Evolutionary conservation across 768 basidiomycete species (phyloP).

Genomic region (Austroboletus festivus): DNA sequence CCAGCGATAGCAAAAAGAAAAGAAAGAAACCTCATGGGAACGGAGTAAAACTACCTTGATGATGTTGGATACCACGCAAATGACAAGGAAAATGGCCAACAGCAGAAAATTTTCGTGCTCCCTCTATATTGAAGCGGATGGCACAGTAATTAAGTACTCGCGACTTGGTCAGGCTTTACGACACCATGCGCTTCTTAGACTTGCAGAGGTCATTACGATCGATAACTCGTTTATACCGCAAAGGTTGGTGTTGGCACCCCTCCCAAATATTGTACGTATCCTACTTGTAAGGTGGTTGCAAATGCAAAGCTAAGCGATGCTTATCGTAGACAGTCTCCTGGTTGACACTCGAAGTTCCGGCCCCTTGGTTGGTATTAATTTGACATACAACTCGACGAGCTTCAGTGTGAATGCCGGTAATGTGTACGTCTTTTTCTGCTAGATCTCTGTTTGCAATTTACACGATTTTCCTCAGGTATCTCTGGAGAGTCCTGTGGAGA

Average conservation of each 20-base stretch:
- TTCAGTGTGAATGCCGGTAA: conserved; percentile 18
- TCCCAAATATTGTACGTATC: conserved; percentile 18
- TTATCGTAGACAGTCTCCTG: conserved; percentile 24
- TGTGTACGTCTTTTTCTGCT: conserved; percentile 7
- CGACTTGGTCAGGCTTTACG: too few species aligned
- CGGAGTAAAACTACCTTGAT: too few species aligned
- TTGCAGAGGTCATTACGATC: too few species aligned
- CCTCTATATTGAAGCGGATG: too few species aligned
- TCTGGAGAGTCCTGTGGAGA: conserved; percentile 10
- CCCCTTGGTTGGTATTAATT: conserved; percentile 29
- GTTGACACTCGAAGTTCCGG: conserved; percentile 33
- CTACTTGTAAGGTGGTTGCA: background rate
- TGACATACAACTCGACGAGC: conserved; percentile 12
- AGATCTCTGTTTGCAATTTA: conserved; percentile 4
- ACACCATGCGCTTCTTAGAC: too few species aligned
- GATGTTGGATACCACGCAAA: too few species aligned
- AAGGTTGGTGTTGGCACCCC: conserved; percentile 27
- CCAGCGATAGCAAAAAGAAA: too few species aligned
- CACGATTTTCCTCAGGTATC: background rate
- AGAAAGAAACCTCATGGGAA: too few species aligned
- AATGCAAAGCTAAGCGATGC: background rate
- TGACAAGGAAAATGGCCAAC: too few species aligned
- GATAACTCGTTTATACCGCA: too few species aligned
- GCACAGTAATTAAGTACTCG: too few species aligned
- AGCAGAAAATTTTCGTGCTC: too few species aligned